Base-by-base conservation (phyloP, 345 rosid species). In the Arabis hirsuta region DNA sequence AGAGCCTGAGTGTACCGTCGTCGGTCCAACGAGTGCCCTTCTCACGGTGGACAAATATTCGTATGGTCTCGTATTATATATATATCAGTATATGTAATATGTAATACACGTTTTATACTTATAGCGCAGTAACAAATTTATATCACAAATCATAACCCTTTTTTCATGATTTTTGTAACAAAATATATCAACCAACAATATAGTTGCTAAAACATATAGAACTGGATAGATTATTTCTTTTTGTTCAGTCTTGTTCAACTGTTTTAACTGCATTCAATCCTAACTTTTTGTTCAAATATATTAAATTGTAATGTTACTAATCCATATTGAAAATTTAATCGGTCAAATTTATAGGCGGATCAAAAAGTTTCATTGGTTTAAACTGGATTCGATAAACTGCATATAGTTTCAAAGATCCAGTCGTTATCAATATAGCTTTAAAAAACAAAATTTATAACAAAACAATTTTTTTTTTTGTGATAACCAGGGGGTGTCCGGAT, bases 41-140 rank as follows among this genome's bases (percentile, higher is more conserved):
- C 72, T 55, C 13, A 76, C 63, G 27, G 71, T 56, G 41, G 74
- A 77, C 83, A 68, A 36, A 47, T 22, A 43, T 44, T 72, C 78
- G 73, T 76, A 65, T 73, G 57, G 69, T 70, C 46, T 48, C 32
- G 34, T 38, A n/a, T 42, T n/a, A n/a, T 3, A 16, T 12, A 4
- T 22, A 22, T 22, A 22, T 22, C 22, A 22, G 1, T 22, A 22
- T 22, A 22, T 22, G 22, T 22, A 22, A 22, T 56, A 56, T 26
- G 5, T 51, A 24, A 68, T 19, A 42, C 53, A 39, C 38, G 42
- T 54, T 43, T 67, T 43, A 6, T 10, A 42, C 52, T 31, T 47
- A 3, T 44, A 5, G 16, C 12, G 20, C 29, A 6, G 8, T 42
- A 16, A 4, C 36, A 42, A 20, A 3, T 7, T 36, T 42, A n/a